Conservation (phyloP, 768 basidiomycete genomes). For the Trametes meyenii region DNA sequence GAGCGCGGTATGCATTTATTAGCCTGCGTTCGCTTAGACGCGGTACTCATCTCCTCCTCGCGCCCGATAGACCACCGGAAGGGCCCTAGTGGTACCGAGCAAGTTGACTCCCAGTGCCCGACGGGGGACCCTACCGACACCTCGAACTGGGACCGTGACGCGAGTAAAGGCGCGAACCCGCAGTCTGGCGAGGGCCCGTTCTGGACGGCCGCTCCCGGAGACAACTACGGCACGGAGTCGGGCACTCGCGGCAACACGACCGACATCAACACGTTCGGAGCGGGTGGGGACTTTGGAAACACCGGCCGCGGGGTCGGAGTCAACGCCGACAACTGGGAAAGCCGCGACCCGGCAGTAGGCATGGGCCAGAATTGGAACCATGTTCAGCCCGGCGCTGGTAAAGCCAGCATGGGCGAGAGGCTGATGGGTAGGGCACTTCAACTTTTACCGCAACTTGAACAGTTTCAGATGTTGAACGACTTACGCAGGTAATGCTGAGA, state of each 20-base stretch:
- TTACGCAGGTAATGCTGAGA: conserved; percentile 15
- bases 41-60: neutral
- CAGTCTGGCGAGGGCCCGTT: conserved; percentile 3
- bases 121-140: conserved; percentile 20
- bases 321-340: conserved; percentile 6
- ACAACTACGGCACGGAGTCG: conserved; percentile 20
- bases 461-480: neutral
- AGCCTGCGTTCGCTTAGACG: too few relatives aligned
- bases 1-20: conserved; percentile 1
- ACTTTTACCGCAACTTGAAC: neutral
- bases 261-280: conserved; percentile 17
- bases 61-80: neutral
- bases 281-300: conserved; percentile 16
- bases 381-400: conserved; percentile 5
- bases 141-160: conserved; percentile 6
- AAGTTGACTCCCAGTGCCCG: conserved; percentile 10
- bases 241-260: conserved; percentile 22
- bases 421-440: conserved; percentile 16
- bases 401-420: conserved; percentile 19
- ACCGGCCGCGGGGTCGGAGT: conserved; percentile 2
- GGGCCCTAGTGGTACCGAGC: neutral
- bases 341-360: neutral
- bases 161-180: neutral
- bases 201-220: conserved; percentile 16
- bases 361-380: neutral